Percentiles rank a stretch among this genome's conserved stretches.
phyloP scores from a whole-genome alignment of 1,139 yeast species.

The Diutina rugosa region DNA sequence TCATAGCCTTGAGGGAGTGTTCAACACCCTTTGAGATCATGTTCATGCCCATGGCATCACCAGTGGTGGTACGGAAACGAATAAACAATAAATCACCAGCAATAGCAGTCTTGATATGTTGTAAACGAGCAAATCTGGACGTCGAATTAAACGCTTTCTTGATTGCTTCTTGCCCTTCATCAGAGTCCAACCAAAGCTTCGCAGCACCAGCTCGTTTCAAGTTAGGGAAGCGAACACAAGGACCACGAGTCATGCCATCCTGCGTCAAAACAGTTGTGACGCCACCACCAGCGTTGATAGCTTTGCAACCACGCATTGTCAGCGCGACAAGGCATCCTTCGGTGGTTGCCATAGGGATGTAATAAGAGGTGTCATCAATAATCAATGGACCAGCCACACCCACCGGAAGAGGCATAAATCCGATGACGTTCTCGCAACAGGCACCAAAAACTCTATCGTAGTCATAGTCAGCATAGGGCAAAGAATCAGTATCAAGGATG shows the following conservation, averaged over 20 bases:
- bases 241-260: slow-evolving; percentile 99
- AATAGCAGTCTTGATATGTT: slow-evolving; percentile 79
- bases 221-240: slow-evolving; percentile 82
- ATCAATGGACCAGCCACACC: slow-evolving; percentile 96
- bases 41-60: slow-evolving; percentile 99
- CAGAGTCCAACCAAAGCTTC: slow-evolving; percentile 90
- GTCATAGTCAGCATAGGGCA: slow-evolving; percentile 79
- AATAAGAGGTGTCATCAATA: slow-evolving; percentile 77
- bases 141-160: slow-evolving; percentile 93
- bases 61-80: slow-evolving; percentile 93
- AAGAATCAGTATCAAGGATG: slow-evolving; percentile 51
- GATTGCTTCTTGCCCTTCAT: slow-evolving; percentile 72
- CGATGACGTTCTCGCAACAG: slow-evolving; percentile 97
- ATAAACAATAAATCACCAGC: slow-evolving; percentile 89
- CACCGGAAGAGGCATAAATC: slow-evolving; percentile 89
- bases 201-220: slow-evolving; percentile 87
- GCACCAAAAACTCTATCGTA: slow-evolving; percentile 96
- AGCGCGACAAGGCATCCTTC: slow-evolving; percentile 98
- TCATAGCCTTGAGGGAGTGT: slow-evolving; percentile 70
- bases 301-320: slow-evolving; percentile 98
- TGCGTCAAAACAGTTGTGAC: slow-evolving; percentile 81
- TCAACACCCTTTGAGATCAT: slow-evolving; percentile 99
- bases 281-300: slow-evolving; percentile 96
- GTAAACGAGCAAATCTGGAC: slow-evolving; percentile 91
- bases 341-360: slow-evolving; percentile 97